Percentiles rank a stretch among this genome's conserved stretches.
Evolutionary conservation across 306 rosid genomes (phyloP).

Genomic region (Glycine latifolia): DNA sequence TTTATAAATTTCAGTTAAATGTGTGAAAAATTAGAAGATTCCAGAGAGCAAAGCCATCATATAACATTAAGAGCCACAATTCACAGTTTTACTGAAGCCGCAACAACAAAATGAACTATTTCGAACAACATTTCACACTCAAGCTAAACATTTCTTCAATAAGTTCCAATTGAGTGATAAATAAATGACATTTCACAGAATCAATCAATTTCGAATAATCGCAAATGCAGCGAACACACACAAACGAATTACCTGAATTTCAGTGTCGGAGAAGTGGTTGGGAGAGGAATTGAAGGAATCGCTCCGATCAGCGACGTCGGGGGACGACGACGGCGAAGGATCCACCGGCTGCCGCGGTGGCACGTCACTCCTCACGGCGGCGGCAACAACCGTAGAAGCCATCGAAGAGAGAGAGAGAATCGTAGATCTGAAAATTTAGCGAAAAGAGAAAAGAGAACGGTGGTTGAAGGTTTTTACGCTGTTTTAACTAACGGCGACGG

Average conservation of each 20-base stretch:
- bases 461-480: no score
- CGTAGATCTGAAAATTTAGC: constrained; percentile 33
- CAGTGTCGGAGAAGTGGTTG: constrained; percentile 49
- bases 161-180: not conserved
- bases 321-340: constrained; percentile 48
- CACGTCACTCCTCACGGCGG: constrained; percentile 51
- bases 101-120: not conserved
- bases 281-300: constrained; percentile 58
- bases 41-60: no score
- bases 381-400: constrained; percentile 45
- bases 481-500: no score
- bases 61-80: constrained; percentile 15
- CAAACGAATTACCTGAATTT: constrained; percentile 54
- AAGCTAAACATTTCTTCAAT: no score
- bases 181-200: not conserved
- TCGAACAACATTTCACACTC: not conserved
- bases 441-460: no score
- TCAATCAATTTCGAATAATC: not conserved
- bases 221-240: not conserved
- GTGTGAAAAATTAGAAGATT: no score
- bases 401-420: constrained; percentile 1
- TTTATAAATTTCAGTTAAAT: no score
- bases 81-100: not conserved
- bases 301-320: constrained; percentile 56
- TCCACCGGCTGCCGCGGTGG: constrained; percentile 46